Percentiles rank a stretch among this genome's conserved stretches.
Conservation (phyloP, 2,329 filamentous ascomycete species). For the Trichoderma atrobrunneum region DNA sequence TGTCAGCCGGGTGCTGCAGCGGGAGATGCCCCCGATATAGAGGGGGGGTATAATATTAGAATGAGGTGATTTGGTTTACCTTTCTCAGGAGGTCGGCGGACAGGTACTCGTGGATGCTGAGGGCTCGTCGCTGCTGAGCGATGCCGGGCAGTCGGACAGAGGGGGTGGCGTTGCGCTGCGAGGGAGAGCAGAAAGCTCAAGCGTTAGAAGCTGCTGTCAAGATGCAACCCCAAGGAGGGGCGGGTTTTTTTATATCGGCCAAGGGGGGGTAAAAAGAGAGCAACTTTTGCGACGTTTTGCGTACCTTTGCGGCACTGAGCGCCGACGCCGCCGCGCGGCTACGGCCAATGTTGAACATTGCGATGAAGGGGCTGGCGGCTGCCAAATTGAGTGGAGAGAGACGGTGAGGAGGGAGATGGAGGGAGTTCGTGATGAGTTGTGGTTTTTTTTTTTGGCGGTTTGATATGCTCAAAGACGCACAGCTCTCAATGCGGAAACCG, state of each 20-base stretch:
- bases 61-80: conserved; percentile 45
- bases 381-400: conserved; percentile 22
- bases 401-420: conserved; percentile 19
- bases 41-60: neutral
- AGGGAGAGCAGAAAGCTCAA: neutral
- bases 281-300: conserved; percentile 28
- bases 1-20: conserved; percentile 20
- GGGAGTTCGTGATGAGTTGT: conserved; percentile 7
- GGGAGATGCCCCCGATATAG: neutral
- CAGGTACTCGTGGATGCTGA: conserved; percentile 98
- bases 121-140: conserved; percentile 77
- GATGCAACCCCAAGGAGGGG: conserved; percentile 10
- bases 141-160: conserved; percentile 60
- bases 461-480: conserved; percentile 19
- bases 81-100: conserved; percentile 85
- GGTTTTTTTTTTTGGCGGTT: conserved; percentile 14
- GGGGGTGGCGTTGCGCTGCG: conserved; percentile 38
- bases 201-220: conserved; percentile 10
- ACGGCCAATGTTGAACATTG: conserved; percentile 87
- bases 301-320: conserved; percentile 73
- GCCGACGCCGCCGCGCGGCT: conserved; percentile 77
- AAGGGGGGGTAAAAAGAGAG: conserved; percentile 20
- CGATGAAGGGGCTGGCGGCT: conserved; percentile 31
- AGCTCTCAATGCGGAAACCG: conserved; percentile 25
- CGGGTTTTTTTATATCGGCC: conserved; percentile 18